Base-by-base conservation (phyloP, 108 stramenopile genomes). In the Parietichytrium sp. region DNA sequence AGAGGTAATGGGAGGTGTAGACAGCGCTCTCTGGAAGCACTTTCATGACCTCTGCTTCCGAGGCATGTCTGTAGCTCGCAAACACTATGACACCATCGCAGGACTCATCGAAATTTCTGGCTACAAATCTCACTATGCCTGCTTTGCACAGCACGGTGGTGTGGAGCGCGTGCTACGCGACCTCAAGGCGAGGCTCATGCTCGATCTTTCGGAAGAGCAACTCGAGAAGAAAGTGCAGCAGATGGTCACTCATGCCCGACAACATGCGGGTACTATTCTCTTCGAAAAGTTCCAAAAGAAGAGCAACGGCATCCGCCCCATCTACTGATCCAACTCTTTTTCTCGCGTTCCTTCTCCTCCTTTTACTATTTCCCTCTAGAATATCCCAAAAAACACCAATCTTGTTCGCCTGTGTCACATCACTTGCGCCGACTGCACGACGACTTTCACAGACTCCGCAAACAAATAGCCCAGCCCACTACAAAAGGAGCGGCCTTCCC, bases 1-100 rank as follows among this genome's bases (percentile, higher is more conserved):
- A 3, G 95, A 97, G 47, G 93, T 72, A 23, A 72, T 72, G 61
- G 61, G 61, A 6, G 61, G 61, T 1, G 42, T 45, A 6, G 42
- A 45, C 7, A 33, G 45, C 20, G 1, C 33, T 0, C 36, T 45
- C 61, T 72, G 61, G 61, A 15, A 36, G 33, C 45, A 72, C 61
- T 72, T 72, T 2, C 36, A 72, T n/a, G 61, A 72, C 38, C 42
- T 72, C 38, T 72, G 61, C 61, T 23, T 38, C 38, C 61, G 61
- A 33, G 61, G 61, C 42, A n/a, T 72, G 10, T 42, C 45, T 15
- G 33, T n/a, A 6, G 33, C 33, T 12, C 61, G 61, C 33, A 25
- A 72, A 16, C 6, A 45, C 29, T 23, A 23, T 36, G 61, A 72
- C 3, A 27, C 20, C 38, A 10, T 72, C 33, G 61, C 36, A 25